Evolutionary conservation across 2,329 filamentous ascomycete species (phyloP).

Genomic region (Lachnellula subtilissima): DNA sequence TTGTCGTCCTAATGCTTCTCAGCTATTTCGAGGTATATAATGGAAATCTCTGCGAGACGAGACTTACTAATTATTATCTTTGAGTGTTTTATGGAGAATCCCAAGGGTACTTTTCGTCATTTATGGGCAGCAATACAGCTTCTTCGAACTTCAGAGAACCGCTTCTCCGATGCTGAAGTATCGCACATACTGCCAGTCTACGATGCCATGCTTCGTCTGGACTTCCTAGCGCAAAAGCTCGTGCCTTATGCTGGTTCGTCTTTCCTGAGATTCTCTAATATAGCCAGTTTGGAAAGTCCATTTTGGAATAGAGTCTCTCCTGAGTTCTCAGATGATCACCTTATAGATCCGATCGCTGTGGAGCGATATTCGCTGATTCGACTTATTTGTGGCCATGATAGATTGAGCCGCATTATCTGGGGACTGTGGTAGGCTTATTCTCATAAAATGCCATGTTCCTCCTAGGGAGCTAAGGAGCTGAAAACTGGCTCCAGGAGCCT

Average conservation of each 20-base stretch:
- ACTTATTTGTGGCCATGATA: constrained; percentile 17
- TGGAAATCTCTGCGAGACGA: not conserved
- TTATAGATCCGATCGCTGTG: constrained; percentile 6
- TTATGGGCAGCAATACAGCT: constrained; percentile 19
- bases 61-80: not conserved
- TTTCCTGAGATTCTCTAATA: constrained; percentile 4
- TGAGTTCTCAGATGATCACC: constrained; percentile 1
- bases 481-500: no score
- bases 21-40: constrained; percentile 17
- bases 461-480: no score
- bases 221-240: constrained; percentile 18
- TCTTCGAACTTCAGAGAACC: constrained; percentile 9
- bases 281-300: constrained; percentile 10
- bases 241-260: constrained; percentile 17
- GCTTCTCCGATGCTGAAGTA: constrained; percentile 5
- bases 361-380: constrained; percentile 15
- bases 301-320: constrained; percentile 14
- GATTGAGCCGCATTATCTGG: constrained; percentile 15
- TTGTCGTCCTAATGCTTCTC: constrained; percentile 17
- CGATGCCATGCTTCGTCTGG: constrained; percentile 17
- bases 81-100: constrained; percentile 17
- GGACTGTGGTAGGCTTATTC: constrained; percentile 11
- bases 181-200: constrained; percentile 10
- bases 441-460: no score
- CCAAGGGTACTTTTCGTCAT: constrained; percentile 16